Evolutionary conservation across 495 filamentous ascomycete species (phyloP), one percentile per base, ranked within the genome.

Genomic region (Parathielavia appendiculata): DNA sequence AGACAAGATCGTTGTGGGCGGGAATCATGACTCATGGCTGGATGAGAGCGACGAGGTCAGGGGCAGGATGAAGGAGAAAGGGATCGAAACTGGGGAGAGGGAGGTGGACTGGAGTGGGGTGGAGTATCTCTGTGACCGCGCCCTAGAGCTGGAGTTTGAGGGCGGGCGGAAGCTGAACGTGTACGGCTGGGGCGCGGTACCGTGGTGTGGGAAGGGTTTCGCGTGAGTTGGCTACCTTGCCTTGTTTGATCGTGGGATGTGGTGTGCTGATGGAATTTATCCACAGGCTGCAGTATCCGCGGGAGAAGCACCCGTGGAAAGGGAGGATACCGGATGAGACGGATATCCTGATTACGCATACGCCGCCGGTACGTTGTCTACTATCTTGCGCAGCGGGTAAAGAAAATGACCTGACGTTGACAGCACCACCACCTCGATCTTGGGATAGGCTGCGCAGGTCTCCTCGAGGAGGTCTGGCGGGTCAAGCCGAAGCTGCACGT

Each of bases 21-120:
- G 92, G n/a, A 96, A 95, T 69, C 91, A 96, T 69, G 92, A 96
- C 64, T 81, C 80, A 63, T 92, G 83, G 71, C 86, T 96, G 53
- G 92, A 97, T 65, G 64, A 73, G 46, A 71, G 59, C 6, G 44
- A 58, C 71, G 23, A 71, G 80, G 47, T 30, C 26, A 68, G 55
- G 13, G 71, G 69, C 43, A 7, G 51, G 45, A 3, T 52, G 49
- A 38, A 46, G 50, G 34, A 17, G 23, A 51, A 41, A 19, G 72
- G 74, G 48, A 72, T n/a, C 4, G 32, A 8, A 32, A 76, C 19
- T 68, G 75, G 22, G 53, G 32, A 34, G 11, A 66, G 64, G 23
- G 69, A 65, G 56, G 52, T 82, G 19, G 69, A 82, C 36, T 73
- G 79, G 66, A 74, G 67, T 32, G 67, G 68, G 23, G 59, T 85